These are phyloP conservation scores for Xerocomus nothofagi DNA, from an alignment of 1,284 basidiomycete genomes.

Conservation along the genomic window DNA sequence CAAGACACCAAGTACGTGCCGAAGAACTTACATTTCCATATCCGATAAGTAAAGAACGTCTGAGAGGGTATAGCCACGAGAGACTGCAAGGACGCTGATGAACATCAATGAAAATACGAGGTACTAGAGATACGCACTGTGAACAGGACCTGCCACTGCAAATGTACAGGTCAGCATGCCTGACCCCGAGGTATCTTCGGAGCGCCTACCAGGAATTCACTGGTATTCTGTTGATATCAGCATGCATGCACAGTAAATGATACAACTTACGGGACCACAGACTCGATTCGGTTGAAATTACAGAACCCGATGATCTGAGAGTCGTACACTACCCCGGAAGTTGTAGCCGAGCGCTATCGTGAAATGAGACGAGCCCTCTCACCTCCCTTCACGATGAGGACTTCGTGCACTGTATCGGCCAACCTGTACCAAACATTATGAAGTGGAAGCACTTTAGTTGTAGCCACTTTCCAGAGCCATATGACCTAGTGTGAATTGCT, in stretches of 20 bases:
- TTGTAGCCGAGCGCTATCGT: too few species aligned
- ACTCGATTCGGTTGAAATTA: background rate
- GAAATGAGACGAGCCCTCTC: background rate
- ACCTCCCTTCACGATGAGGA: slow-evolving; percentile 7
- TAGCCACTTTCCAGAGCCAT: background rate
- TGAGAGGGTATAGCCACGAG: slow-evolving; percentile 1
- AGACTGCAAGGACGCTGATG: background rate
- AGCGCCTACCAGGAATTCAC: slow-evolving; percentile 6
- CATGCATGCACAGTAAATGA: background rate
- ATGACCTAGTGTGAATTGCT: background rate
- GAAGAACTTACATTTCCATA: slow-evolving; percentile 9
- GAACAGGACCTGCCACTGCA: slow-evolving; percentile 2
- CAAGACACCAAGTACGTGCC: background rate
- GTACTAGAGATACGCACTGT: background rate
- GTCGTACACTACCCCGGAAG: background rate
- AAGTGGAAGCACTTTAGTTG: background rate
- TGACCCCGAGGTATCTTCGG: background rate
- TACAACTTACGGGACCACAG: slow-evolving; percentile 4
- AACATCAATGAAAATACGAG: background rate
- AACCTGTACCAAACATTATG: background rate
- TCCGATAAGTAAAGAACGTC: slow-evolving; percentile 6
- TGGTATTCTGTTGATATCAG: background rate
- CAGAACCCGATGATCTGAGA: background rate
- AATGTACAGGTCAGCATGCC: background rate
- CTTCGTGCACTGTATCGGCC: background rate